Base-by-base conservation (phyloP, 331 rosid genomes). In the Quercus phellos region DNA sequence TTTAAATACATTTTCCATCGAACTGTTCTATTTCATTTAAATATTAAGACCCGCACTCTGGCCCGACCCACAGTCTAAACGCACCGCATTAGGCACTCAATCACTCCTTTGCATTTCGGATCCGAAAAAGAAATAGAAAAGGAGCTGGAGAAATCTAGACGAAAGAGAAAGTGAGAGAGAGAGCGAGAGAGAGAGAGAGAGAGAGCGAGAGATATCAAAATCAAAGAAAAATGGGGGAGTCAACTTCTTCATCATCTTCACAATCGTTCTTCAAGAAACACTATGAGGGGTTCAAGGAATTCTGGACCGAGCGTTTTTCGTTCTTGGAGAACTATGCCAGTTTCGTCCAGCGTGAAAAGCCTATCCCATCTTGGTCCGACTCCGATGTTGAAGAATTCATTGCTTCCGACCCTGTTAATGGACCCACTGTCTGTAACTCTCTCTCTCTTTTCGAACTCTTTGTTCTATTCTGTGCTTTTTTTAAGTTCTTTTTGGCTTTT, bases 391-490 rank as follows among this genome's bases (percentile, higher is more conserved):
- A 91, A 51, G 86, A 84, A 6, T 93, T 93, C 76, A 85, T 91
- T 24, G 95, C 96, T 81, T 82, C 88, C 1, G 93, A 93, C 76
- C 91, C 97, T 68, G 87, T 93, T 72, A 89, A 91, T 68, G 98
- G 97, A 68, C 90, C 95, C n/a, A 78, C 75, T 6, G 98, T 93
- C 46, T 38, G 83, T 85, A 70, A 79, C 81, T 55, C 61, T 55
- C 61, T 54, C 35, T 74, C 24, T 38, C 73, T 66, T 21, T 51
- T 8, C 12, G 17, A 1, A 16, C 17, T 22, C 26, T 69, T 19
- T 4, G 11, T 21, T 26, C 13, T 26, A 5, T 1, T 21, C 24
- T 6, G 50, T 16, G 27, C 14, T 11, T 68, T 42, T 67, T 67
- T 2, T n/a, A 5, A 18, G 24, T 17, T 17, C 19, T 21, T 35